Percentiles rank a stretch among this genome's conserved stretches.
Conservation (phyloP, 2,329 filamentous ascomycete species). For the Pleomassaria siparia region DNA sequence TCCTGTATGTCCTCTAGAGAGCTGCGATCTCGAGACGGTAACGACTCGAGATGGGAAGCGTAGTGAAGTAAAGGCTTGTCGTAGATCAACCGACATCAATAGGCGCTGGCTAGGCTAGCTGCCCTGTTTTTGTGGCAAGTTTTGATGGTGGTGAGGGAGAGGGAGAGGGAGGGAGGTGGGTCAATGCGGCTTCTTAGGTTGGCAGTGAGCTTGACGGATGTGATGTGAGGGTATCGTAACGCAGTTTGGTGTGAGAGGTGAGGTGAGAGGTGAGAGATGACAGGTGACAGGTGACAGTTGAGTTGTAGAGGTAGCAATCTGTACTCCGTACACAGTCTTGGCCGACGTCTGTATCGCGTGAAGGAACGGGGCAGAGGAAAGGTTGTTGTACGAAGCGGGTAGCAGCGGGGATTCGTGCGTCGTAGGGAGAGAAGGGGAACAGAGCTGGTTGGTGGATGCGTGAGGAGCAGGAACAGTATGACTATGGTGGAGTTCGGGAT, state of each 20-base stretch:
- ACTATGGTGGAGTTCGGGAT: conserved; percentile 19
- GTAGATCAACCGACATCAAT: conserved; percentile 63
- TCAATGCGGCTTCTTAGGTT: conserved; percentile 22
- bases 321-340: conserved; percentile 35
- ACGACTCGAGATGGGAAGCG: conserved; percentile 59
- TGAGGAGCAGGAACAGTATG: conserved; percentile 15
- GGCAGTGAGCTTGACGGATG: conserved; percentile 15
- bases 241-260: conserved; percentile 21
- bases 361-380: conserved; percentile 19
- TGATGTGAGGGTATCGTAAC: conserved; percentile 19
- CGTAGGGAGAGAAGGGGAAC: conserved; percentile 31
- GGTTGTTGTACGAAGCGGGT: conserved; percentile 22
- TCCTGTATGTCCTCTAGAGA: conserved; percentile 59
- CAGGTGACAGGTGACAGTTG: conserved; percentile 25
- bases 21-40: conserved; percentile 59
- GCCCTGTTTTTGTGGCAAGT: conserved; percentile 29
- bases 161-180: conserved; percentile 12
- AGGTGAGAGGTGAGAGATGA: conserved; percentile 18
- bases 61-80: conserved; percentile 55
- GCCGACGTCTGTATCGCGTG: conserved; percentile 18
- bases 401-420: conserved; percentile 28
- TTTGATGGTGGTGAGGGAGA: too few species aligned
- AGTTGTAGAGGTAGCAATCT: conserved; percentile 39
- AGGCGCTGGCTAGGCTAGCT: conserved; percentile 27
- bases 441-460: conserved; percentile 24